Percentiles rank a stretch among this genome's conserved stretches.
phyloP scores from a whole-genome alignment of 441 rosid genomes.

The Brassica balearica region DNA sequence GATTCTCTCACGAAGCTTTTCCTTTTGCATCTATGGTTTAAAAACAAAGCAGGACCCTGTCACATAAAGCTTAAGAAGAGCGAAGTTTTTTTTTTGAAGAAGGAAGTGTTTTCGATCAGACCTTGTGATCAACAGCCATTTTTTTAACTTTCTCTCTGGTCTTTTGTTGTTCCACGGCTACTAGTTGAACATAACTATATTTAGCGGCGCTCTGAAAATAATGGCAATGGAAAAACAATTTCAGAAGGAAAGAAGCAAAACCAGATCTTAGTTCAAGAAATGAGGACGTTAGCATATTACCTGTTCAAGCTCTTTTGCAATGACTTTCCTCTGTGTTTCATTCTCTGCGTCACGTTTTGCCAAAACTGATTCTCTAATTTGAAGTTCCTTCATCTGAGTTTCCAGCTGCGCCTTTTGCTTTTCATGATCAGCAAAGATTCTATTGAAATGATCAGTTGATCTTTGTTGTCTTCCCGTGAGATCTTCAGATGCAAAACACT shows the following conservation, averaged over 20 bases:
- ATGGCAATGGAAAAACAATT: constrained; percentile 17
- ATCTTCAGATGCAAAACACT: too few relatives aligned
- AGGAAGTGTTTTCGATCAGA: constrained; percentile 40
- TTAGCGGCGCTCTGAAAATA: constrained; percentile 60
- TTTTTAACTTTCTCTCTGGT: constrained; percentile 76
- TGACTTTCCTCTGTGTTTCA: constrained; percentile 69
- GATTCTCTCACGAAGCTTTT: constrained; percentile 70
- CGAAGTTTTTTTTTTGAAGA: too few relatives aligned
- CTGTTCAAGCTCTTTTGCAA: constrained; percentile 74
- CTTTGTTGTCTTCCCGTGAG: constrained; percentile 72
- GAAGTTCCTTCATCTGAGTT: constrained; percentile 76
- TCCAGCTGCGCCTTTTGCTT: constrained; percentile 77
- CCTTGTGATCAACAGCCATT: constrained; percentile 95
- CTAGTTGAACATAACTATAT: constrained; percentile 67
- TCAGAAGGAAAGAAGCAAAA: constrained; percentile 32
- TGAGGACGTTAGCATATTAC: constrained; percentile 47
- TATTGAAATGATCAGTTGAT: constrained; percentile 73
- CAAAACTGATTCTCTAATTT: constrained; percentile 67
- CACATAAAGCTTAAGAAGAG: too few relatives aligned
- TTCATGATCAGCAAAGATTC: constrained; percentile 81
- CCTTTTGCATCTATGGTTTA: constrained; percentile 73
- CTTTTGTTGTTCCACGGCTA: constrained; percentile 78
- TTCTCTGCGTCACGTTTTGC: constrained; percentile 79
- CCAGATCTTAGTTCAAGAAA: constrained; percentile 16
- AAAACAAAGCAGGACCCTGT: constrained; percentile 31